Evolutionary conservation across 2,329 filamentous ascomycete species (phyloP).

Genomic region (Botrytis tulipae): DNA sequence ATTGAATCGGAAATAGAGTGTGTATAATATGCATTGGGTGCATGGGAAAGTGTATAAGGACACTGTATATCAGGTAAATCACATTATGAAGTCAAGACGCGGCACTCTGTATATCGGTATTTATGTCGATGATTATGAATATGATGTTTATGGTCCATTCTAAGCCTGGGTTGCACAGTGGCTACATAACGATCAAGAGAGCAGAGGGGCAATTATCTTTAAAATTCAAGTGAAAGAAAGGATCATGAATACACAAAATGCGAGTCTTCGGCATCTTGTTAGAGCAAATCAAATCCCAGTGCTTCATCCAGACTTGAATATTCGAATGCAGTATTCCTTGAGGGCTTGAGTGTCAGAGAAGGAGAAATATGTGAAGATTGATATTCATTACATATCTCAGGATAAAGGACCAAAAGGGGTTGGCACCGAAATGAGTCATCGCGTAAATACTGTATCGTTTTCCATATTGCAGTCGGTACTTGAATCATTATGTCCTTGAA

Average conservation of each 20-base stretch:
- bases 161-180: neutral
- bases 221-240: neutral
- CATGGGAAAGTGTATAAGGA: constrained; percentile 16
- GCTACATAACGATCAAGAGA: neutral
- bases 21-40: constrained; percentile 24
- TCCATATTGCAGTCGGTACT: neutral
- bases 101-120: neutral
- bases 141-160: neutral
- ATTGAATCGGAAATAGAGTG: constrained; percentile 9
- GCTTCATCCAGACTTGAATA: no score
- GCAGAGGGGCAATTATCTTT: neutral
- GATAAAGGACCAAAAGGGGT: neutral
- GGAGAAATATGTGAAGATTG: neutral
- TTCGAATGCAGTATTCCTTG: neutral
- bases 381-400: neutral
- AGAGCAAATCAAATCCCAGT: neutral
- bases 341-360: neutral
- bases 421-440: neutral
- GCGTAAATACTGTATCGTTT: neutral
- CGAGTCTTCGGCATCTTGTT: neutral
- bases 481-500: neutral
- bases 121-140: neutral
- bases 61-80: constrained; percentile 24
- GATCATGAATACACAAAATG: neutral
- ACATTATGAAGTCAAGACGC: constrained; percentile 2